Conservation (phyloP, 495 filamentous ascomycete genomes). For the Mytilinidion resinicola region DNA sequence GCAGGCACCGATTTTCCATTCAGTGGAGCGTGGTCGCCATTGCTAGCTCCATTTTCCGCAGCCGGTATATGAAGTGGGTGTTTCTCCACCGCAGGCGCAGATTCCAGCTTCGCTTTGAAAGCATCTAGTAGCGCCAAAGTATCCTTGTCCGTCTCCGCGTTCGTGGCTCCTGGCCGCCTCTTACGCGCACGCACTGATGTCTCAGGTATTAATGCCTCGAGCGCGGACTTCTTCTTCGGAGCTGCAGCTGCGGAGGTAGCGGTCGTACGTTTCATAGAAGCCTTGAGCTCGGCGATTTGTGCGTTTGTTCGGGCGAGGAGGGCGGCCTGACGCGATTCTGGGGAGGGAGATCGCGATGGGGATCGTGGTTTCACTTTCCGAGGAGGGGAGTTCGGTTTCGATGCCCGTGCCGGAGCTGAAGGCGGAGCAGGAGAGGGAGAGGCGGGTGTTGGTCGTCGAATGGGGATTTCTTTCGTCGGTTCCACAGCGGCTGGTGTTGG, state of each 20-base stretch:
- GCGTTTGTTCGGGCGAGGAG: slow-evolving; percentile 77
- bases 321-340: slow-evolving; percentile 47
- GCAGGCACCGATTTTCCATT: slow-evolving; percentile 4
- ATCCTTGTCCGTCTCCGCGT: slow-evolving; percentile 51
- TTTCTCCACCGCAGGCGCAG: slow-evolving; percentile 10
- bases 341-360: slow-evolving; percentile 30
- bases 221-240: slow-evolving; percentile 56
- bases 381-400: slow-evolving; percentile 10
- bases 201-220: slow-evolving; percentile 77
- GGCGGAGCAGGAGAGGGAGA: slow-evolving; percentile 39
- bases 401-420: slow-evolving; percentile 23
- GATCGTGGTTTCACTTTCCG: slow-evolving; percentile 7
- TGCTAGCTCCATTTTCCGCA: neutral
- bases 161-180: slow-evolving; percentile 50
- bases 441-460: slow-evolving; percentile 27
- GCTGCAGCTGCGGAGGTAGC: slow-evolving; percentile 50
- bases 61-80: neutral
- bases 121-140: slow-evolving; percentile 63
- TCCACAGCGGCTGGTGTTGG: slow-evolving; percentile 21
- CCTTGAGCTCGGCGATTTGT: slow-evolving; percentile 83
- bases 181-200: slow-evolving; percentile 76
- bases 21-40: slow-evolving; percentile 20
- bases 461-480: slow-evolving; percentile 33
- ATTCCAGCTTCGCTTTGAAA: slow-evolving; percentile 72
- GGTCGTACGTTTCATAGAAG: slow-evolving; percentile 80